Conservation (phyloP, 352 stramenopile genomes). For the Pythium grandisporangium region DNA sequence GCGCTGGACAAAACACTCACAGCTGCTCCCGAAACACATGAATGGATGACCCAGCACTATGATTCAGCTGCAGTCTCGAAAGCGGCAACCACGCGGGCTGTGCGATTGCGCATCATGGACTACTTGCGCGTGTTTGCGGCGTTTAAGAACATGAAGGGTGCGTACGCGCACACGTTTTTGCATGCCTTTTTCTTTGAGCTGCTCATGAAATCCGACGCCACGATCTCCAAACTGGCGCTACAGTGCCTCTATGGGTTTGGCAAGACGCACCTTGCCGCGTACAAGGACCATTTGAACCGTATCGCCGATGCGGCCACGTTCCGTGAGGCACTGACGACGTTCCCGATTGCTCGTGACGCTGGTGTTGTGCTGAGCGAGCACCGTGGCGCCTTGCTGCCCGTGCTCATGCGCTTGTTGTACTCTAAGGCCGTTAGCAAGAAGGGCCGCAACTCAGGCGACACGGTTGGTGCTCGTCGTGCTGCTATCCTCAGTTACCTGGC, state of each 20-base stretch:
- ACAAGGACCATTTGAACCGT: conserved; percentile 80
- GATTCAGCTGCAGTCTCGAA: conserved; percentile 6
- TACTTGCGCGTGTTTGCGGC: conserved; percentile 73
- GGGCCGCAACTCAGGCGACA: conserved; percentile 74
- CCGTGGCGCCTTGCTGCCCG: conserved; percentile 61
- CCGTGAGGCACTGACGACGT: conserved; percentile 86
- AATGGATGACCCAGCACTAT: conserved; percentile 10
- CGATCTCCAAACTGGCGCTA: conserved; percentile 79
- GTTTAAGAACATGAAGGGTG: conserved; percentile 85
- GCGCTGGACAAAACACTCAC: conserved; percentile 33
- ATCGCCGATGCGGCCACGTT: conserved; percentile 78
- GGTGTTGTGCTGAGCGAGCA: conserved; percentile 75
- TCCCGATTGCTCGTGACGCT: conserved; percentile 70
- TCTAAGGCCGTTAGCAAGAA: conserved; percentile 87
- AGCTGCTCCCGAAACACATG: conserved; percentile 10
- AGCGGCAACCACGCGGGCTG: conserved; percentile 55
- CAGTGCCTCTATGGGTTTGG: conserved; percentile 83
- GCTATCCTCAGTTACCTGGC: conserved; percentile 88
- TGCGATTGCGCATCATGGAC: conserved; percentile 73
- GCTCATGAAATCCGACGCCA: conserved; percentile 85
- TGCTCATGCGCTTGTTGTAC: conserved; percentile 87
- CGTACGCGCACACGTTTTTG: conserved; percentile 68
- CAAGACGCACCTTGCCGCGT: conserved; percentile 71
- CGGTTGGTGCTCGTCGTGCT: conserved; percentile 74
- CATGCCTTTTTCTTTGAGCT: conserved; percentile 79